Evolutionary conservation across 768 basidiomycete genomes (phyloP).

Genomic region (Suillus alpinus): DNA sequence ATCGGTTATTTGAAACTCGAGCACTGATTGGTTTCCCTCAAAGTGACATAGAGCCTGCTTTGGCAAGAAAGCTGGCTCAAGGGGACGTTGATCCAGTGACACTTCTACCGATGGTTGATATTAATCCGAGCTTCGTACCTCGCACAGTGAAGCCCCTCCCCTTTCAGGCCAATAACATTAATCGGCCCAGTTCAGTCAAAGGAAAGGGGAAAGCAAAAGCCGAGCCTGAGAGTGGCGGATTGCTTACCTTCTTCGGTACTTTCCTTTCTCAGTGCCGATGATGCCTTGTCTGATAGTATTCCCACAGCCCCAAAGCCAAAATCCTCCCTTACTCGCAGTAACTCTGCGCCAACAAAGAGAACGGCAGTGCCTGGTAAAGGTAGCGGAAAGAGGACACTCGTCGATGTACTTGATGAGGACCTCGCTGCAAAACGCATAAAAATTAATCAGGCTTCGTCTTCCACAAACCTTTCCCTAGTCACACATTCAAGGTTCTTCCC

Average conservation of each 20-base stretch:
- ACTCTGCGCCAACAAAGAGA: conserved; percentile 27
- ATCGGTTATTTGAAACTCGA: not conserved
- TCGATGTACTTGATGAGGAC: conserved; percentile 69
- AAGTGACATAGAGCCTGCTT: conserved; percentile 60
- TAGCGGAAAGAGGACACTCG: conserved; percentile 75
- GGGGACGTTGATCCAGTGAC: conserved; percentile 75
- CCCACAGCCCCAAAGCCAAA: conserved; percentile 23
- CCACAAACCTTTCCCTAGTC: conserved; percentile 11
- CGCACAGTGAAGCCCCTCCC: conserved; percentile 45
- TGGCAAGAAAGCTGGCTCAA: conserved; percentile 64
- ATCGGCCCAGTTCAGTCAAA: conserved; percentile 31
- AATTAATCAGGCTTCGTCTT: conserved; percentile 27
- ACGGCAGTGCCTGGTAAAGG: conserved; percentile 44
- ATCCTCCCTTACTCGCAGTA: conserved; percentile 22
- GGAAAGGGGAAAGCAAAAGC: conserved; percentile 46
- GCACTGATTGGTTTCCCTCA: conserved; percentile 7
- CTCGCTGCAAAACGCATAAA: conserved; percentile 50
- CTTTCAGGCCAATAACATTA: conserved; percentile 26
- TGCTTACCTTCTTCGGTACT: conserved; percentile 65
- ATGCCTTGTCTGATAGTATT: conserved; percentile 31
- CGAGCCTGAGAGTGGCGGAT: conserved; percentile 29
- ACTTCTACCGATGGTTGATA: conserved; percentile 70
- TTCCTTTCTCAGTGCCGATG: conserved; percentile 36
- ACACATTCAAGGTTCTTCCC: conserved; percentile 41
- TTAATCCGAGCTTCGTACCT: conserved; percentile 65